Evolutionary conservation across 176 grass and related monocot genomes (phyloP).

Genomic region (Saccharum officinarum): DNA sequence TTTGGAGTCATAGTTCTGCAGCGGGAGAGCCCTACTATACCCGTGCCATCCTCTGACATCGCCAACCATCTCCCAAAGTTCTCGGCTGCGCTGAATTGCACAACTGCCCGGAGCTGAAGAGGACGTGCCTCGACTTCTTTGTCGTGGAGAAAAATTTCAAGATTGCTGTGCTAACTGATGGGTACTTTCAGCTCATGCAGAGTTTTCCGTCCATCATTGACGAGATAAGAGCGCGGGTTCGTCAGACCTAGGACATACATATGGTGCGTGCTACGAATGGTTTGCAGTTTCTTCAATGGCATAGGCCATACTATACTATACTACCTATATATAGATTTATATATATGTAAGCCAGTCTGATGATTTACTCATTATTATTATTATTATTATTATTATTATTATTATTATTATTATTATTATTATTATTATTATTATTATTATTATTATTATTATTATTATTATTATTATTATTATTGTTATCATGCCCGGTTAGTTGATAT

Average conservation of each 20-base stretch:
- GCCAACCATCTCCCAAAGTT: neutral
- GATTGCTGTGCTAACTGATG: neutral
- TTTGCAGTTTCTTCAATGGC: too few species aligned
- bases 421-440: too few species aligned
- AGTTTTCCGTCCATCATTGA: conserved; percentile 19
- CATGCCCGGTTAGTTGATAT: too few species aligned
- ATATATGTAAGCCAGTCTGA: too few species aligned
- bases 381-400: too few species aligned
- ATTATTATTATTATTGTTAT: too few species aligned
- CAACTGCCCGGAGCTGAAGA: conserved; percentile 42
- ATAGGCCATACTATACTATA: too few species aligned
- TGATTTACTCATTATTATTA: too few species aligned
- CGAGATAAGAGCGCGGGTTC: neutral
- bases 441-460: too few species aligned
- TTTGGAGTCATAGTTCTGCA: neutral
- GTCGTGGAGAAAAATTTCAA: conserved; percentile 26
- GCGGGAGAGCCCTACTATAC: neutral
- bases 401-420: too few species aligned
- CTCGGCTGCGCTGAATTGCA: conserved; percentile 39
- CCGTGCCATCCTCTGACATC: neutral
- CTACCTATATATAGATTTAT: too few species aligned
- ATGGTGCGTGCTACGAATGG: neutral
- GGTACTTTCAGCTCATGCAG: neutral
- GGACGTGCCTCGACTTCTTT: conserved; percentile 37
- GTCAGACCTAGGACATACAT: too few species aligned